A percentile compares a stretch with the other conserved stretches of the same genome.
phyloP scores from a whole-genome alignment of 2,329 filamentous ascomycete genomes.

The Beauveria australis region DNA sequence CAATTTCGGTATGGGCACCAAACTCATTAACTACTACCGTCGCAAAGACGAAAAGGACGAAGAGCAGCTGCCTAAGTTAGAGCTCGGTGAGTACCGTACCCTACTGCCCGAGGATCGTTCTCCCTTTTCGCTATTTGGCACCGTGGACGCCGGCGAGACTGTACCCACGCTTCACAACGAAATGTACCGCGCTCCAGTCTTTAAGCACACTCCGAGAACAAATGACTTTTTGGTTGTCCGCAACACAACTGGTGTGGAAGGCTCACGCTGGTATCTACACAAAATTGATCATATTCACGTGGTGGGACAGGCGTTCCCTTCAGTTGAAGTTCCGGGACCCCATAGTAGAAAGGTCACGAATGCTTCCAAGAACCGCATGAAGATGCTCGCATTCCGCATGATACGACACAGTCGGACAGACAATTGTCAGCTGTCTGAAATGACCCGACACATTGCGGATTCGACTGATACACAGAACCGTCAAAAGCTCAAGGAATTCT shows the following conservation, averaged over 20 bases:
- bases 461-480: constrained; percentile 93
- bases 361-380: constrained; percentile 91
- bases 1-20: constrained; percentile 95
- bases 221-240: constrained; percentile 85
- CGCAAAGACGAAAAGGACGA: constrained; percentile 69
- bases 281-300: constrained; percentile 87
- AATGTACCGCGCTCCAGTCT: constrained; percentile 92
- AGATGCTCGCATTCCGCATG: constrained; percentile 89
- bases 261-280: constrained; percentile 72
- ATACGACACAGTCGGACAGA: constrained; percentile 66
- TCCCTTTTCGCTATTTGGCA: constrained; percentile 90
- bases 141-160: constrained; percentile 82
- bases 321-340: constrained; percentile 83
- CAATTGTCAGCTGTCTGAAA: constrained; percentile 67
- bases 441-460: constrained; percentile 86
- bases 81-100: constrained; percentile 82
- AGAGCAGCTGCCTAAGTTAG: constrained; percentile 64
- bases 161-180: constrained; percentile 88
- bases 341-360: constrained; percentile 94
- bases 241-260: constrained; percentile 69
- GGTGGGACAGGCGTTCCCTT: constrained; percentile 89
- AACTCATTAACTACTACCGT: constrained; percentile 94
- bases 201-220: constrained; percentile 68
- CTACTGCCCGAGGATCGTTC: constrained; percentile 91
- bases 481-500: constrained; percentile 94